A percentile compares a stretch with the other conserved stretches of the same genome.
phyloP scores from a whole-genome alignment of 192 early-diverging fungal genomes.

The Phycomyces nitens region DNA sequence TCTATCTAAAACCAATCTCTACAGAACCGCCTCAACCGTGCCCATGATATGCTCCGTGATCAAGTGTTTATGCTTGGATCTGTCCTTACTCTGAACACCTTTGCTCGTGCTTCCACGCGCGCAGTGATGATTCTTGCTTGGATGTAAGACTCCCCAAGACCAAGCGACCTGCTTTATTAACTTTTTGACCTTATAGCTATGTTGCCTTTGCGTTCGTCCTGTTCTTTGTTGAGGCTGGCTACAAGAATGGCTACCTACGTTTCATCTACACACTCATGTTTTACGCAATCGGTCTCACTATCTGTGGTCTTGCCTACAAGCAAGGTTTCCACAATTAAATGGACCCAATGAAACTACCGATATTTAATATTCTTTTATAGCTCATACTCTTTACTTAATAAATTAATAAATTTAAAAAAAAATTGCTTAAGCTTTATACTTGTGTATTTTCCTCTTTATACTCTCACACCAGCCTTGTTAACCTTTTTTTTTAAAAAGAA shows the following conservation, averaged over 20 bases:
- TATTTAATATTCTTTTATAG: no score
- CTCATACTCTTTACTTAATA: no score
- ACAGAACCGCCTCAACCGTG: conserved; percentile 29
- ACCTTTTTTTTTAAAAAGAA: no score
- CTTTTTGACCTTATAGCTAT: conserved; percentile 16
- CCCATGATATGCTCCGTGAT: conserved; percentile 30
- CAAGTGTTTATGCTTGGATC: conserved; percentile 30
- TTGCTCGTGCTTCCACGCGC: conserved; percentile 30
- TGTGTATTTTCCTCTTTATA: no score
- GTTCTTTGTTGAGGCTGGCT: conserved; percentile 15
- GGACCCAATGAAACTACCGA: no score
- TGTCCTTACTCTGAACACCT: conserved; percentile 32
- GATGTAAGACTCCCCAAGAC: conserved; percentile 39
- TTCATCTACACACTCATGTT: conserved; percentile 19
- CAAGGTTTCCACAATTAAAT: conserved; percentile 10
- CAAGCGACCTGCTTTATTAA: no score
- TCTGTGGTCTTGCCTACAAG: conserved; percentile 17
- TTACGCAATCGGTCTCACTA: conserved; percentile 24
- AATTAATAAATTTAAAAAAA: no score
- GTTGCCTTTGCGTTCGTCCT: conserved; percentile 22
- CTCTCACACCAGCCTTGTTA: no score
- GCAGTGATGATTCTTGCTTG: conserved; percentile 38
- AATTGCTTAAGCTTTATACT: no score
- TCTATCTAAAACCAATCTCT: neutral
- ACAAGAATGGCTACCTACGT: conserved; percentile 16